A percentile compares a stretch with the other conserved stretches of the same genome.
These are phyloP conservation scores for Millerozyma acaciae DNA, from an alignment of 805 yeast genomes.

Conservation along the genomic window DNA sequence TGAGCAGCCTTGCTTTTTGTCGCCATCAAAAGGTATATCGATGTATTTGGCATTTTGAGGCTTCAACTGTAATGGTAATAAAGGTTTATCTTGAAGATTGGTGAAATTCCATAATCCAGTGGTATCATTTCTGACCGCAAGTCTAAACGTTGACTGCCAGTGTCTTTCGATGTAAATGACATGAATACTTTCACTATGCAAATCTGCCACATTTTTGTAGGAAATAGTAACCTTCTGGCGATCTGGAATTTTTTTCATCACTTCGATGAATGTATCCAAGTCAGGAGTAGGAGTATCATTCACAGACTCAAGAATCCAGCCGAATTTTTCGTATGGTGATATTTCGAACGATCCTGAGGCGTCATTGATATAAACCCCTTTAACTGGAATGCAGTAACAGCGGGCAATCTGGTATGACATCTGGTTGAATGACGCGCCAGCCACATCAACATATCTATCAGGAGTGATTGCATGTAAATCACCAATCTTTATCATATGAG, in stretches of 20 bases:
- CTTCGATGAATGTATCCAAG: conserved; percentile 71
- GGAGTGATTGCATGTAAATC: conserved; percentile 84
- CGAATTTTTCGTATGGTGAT: conserved; percentile 54
- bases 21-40: conserved; percentile 59
- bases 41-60: conserved; percentile 68
- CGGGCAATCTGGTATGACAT: conserved; percentile 88
- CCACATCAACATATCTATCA: conserved; percentile 70
- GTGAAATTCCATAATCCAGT: conserved; percentile 57
- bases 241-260: conserved; percentile 76
- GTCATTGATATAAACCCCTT: conserved; percentile 76
- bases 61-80: conserved; percentile 47
- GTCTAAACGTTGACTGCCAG: conserved; percentile 70
- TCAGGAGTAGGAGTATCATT: conserved; percentile 74
- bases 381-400: conserved; percentile 75
- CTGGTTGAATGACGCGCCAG: conserved; percentile 84
- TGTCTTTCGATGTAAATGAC: conserved; percentile 76
- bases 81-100: conserved; percentile 54
- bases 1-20: conserved; percentile 42
- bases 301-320: conserved; percentile 78
- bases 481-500: conserved; percentile 53
- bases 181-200: conserved; percentile 68
- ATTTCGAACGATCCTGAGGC: conserved; percentile 74
- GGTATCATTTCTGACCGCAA: conserved; percentile 58
- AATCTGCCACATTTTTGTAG: conserved; percentile 74
- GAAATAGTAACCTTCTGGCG: conserved; percentile 63